Conservation (phyloP, 495 filamentous ascomycete species). For the Cercophora newfieldiana region DNA sequence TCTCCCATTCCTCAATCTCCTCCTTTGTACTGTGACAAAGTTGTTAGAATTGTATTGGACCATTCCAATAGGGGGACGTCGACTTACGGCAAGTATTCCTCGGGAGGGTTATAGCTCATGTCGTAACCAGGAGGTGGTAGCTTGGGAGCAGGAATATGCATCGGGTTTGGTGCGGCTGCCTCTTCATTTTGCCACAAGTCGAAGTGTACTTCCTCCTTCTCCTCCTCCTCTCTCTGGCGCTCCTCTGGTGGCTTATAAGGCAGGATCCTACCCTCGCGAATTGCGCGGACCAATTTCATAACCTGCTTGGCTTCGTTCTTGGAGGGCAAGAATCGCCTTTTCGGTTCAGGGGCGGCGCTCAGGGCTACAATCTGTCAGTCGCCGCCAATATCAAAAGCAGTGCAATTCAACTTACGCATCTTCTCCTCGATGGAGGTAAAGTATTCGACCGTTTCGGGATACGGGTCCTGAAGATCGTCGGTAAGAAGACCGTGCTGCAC, state of each 20-base stretch:
- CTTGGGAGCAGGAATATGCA: constrained; percentile 97
- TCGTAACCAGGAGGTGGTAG: constrained; percentile 92
- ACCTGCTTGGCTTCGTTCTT: constrained; percentile 96
- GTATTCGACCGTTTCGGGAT: constrained; percentile 88
- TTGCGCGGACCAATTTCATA: constrained; percentile 97
- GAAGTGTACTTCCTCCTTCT: constrained; percentile 67
- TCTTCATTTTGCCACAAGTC: constrained; percentile 95
- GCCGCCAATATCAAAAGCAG: not conserved
- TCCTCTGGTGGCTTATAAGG: constrained; percentile 84
- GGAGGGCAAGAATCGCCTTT: constrained; percentile 93
- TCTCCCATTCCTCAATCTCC: constrained; percentile 87
- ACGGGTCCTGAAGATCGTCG: constrained; percentile 85
- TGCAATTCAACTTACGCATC: constrained; percentile 57
- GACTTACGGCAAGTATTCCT: constrained; percentile 77
- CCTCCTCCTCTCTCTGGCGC: constrained; percentile 66
- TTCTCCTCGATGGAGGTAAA: constrained; percentile 87
- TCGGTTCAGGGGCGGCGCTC: constrained; percentile 91
- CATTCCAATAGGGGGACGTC: not conserved
- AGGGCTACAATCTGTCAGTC: constrained; percentile 49
- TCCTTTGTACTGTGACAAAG: constrained; percentile 53
- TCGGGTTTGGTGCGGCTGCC: constrained; percentile 77
- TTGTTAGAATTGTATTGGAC: constrained; percentile 7
- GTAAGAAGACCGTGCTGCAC: constrained; percentile 89
- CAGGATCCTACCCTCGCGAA: constrained; percentile 88
- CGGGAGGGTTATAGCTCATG: constrained; percentile 92